Conservation (phyloP, 2,329 filamentous ascomycete species). For the Fusarium robinianum region DNA sequence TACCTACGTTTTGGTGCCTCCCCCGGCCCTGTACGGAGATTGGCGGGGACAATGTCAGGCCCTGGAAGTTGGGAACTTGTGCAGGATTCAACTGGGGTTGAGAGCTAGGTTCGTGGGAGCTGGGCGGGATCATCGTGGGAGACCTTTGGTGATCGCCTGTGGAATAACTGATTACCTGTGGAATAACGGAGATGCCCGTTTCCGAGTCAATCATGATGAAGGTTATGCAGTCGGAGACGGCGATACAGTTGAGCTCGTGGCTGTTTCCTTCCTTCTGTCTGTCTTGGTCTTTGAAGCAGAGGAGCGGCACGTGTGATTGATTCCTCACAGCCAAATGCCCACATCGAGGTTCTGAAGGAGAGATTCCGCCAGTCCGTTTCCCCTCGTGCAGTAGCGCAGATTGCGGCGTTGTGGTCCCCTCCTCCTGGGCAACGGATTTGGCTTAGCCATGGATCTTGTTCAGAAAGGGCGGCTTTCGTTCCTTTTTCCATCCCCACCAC, state of each 20-base stretch:
- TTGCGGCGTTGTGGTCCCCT: slow-evolving; percentile 9
- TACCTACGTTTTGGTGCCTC: slow-evolving; percentile 3
- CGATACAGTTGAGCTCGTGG: no score
- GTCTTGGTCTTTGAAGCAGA: neutral
- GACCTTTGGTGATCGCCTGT: slow-evolving; percentile 6
- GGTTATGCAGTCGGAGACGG: neutral
- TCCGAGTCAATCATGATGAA: neutral
- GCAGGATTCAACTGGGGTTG: slow-evolving; percentile 16
- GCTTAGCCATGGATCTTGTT: slow-evolving; percentile 25
- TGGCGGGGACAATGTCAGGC: slow-evolving; percentile 23
- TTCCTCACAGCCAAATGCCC: neutral
- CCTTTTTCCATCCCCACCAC: slow-evolving; percentile 17
- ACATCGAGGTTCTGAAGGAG: neutral
- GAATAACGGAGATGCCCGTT: neutral
- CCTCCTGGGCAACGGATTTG: slow-evolving; percentile 25
- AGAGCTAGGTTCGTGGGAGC: slow-evolving; percentile 9
- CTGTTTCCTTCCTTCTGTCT: no score
- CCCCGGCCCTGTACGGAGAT: slow-evolving; percentile 24
- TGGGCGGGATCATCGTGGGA: slow-evolving; percentile 3
- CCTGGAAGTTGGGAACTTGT: slow-evolving; percentile 18
- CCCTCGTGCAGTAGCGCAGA: slow-evolving; percentile 13
- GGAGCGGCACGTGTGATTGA: neutral
- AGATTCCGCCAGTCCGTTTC: slow-evolving; percentile 7
- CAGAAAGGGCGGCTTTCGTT: slow-evolving; percentile 2
- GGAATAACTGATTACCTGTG: slow-evolving; percentile 1